A percentile compares a stretch with the other conserved stretches of the same genome.
phyloP scores from a whole-genome alignment of 1,284 basidiomycete species.

The Papiliotrema nemorosa region DNA sequence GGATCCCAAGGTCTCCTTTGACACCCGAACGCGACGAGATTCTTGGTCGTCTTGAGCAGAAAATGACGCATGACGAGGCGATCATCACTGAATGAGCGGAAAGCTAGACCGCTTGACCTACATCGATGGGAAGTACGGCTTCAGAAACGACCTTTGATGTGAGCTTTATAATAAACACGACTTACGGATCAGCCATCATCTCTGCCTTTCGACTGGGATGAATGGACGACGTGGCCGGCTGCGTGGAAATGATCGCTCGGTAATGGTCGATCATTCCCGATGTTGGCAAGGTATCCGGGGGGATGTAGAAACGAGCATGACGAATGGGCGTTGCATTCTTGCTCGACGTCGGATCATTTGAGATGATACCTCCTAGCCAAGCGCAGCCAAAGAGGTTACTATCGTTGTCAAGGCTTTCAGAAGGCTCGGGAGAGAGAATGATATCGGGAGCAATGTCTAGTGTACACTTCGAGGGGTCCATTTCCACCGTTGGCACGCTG shows the following conservation, averaged over 20 bases:
- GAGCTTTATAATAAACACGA: conserved; percentile 2
- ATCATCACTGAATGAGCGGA: conserved; percentile 26
- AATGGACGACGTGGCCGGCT: conserved; percentile 22
- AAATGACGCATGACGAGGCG: conserved; percentile 45
- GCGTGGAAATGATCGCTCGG: conserved; percentile 9
- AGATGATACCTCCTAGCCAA: too few relatives aligned
- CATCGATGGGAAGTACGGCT: conserved; percentile 41
- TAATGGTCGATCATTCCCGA: neutral
- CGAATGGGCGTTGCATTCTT: neutral
- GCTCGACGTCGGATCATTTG: too few relatives aligned
- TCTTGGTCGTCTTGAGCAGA: conserved; percentile 36
- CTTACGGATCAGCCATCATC: conserved; percentile 44
- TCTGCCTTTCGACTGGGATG: conserved; percentile 21
- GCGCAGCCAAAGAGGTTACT: too few relatives aligned
- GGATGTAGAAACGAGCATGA: conserved; percentile 4
- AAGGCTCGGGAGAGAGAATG: too few relatives aligned
- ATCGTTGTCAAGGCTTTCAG: too few relatives aligned
- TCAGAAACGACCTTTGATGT: conserved; percentile 32
- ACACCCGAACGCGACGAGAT: conserved; percentile 43
- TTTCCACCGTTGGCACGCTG: too few relatives aligned
- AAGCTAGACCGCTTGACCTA: conserved; percentile 12
- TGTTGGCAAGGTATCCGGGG: conserved; percentile 6
- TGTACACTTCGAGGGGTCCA: too few relatives aligned
- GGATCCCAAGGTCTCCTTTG: conserved; percentile 39
- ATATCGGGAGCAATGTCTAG: too few relatives aligned